Conservation (phyloP, 306 rosid species). For the Quercus aquifolioides region DNA sequence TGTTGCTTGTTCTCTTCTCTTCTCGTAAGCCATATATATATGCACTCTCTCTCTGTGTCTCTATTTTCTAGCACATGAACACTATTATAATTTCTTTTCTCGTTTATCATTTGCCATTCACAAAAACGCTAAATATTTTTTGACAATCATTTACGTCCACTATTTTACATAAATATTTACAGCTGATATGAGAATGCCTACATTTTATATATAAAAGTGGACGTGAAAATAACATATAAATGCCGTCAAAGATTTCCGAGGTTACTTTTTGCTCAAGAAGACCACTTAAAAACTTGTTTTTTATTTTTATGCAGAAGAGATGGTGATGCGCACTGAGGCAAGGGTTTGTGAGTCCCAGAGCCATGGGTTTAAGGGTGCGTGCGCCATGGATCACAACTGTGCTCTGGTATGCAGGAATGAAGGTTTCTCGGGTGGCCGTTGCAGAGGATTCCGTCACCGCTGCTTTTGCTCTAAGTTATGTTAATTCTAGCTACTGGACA, state of each 20-base stretch:
- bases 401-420: slow-evolving; percentile 47
- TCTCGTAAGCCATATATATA: slow-evolving; percentile 30
- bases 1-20: slow-evolving; percentile 35
- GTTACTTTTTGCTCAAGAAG: background rate
- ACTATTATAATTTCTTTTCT: too few species aligned
- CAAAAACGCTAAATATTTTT: background rate
- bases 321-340: slow-evolving; percentile 35
- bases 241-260: background rate
- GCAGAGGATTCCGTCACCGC: slow-evolving; percentile 56
- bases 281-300: background rate
- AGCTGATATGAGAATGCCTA: too few species aligned
- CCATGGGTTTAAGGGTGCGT: slow-evolving; percentile 39
- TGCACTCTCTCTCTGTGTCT: background rate
- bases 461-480: slow-evolving; percentile 53
- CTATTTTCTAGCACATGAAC: background rate
- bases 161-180: too few species aligned
- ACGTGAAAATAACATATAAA: background rate
- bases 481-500: slow-evolving; percentile 1
- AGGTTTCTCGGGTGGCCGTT: slow-evolving; percentile 51
- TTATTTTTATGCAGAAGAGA: slow-evolving; percentile 31
- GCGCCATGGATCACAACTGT: slow-evolving; percentile 38
- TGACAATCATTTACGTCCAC: too few species aligned
- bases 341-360: slow-evolving; percentile 50
- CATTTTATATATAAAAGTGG: too few species aligned
- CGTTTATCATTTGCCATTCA: background rate